A percentile compares a stretch with the other conserved stretches of the same genome.
phyloP scores from a whole-genome alignment of 2,329 filamentous ascomycete species.

The Aspergillus fijiensis region DNA sequence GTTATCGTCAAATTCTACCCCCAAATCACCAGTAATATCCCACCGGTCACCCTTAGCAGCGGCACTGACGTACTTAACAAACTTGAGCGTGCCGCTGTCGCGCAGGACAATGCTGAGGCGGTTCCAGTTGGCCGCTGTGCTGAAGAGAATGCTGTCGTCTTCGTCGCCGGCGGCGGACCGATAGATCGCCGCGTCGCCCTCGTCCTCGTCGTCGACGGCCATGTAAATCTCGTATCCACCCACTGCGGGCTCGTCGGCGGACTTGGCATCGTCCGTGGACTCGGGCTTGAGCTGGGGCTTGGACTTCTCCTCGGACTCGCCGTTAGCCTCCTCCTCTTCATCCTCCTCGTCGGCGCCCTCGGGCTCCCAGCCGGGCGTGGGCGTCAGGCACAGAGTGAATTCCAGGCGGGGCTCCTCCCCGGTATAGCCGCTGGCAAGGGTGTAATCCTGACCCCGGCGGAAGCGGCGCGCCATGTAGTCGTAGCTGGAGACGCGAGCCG shows the following conservation, averaged over 20 bases:
- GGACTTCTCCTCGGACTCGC: slow-evolving; percentile 44
- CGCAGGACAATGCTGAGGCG: slow-evolving; percentile 85
- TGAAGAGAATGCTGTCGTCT: slow-evolving; percentile 72
- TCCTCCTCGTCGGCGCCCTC: slow-evolving; percentile 55
- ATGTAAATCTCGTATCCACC: slow-evolving; percentile 74
- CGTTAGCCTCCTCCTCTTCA: slow-evolving; percentile 49
- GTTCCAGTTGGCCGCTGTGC: slow-evolving; percentile 76
- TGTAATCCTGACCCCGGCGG: slow-evolving; percentile 84
- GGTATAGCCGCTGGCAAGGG: slow-evolving; percentile 81
- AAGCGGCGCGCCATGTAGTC: slow-evolving; percentile 85
- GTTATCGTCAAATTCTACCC: slow-evolving; percentile 61
- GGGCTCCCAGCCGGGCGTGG: slow-evolving; percentile 79
- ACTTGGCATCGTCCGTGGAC: slow-evolving; percentile 26
- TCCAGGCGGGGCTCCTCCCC: slow-evolving; percentile 73
- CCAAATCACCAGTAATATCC: slow-evolving; percentile 81
- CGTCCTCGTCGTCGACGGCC: slow-evolving; percentile 72
- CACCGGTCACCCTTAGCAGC: slow-evolving; percentile 84
- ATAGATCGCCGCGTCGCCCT: slow-evolving; percentile 75
- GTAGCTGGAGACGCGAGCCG: slow-evolving; percentile 63
- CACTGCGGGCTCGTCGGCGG: slow-evolving; percentile 40
- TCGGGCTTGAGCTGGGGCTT: slow-evolving; percentile 35
- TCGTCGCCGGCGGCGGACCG: slow-evolving; percentile 65
- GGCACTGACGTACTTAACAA: slow-evolving; percentile 92
- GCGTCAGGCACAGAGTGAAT: slow-evolving; percentile 82
- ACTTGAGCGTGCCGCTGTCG: slow-evolving; percentile 81